A percentile compares a stretch with the other conserved stretches of the same genome.
These are phyloP conservation scores for Exophiala lecanii-corni DNA, from an alignment of 2,329 filamentous ascomycete species.

Conservation along the genomic window DNA sequence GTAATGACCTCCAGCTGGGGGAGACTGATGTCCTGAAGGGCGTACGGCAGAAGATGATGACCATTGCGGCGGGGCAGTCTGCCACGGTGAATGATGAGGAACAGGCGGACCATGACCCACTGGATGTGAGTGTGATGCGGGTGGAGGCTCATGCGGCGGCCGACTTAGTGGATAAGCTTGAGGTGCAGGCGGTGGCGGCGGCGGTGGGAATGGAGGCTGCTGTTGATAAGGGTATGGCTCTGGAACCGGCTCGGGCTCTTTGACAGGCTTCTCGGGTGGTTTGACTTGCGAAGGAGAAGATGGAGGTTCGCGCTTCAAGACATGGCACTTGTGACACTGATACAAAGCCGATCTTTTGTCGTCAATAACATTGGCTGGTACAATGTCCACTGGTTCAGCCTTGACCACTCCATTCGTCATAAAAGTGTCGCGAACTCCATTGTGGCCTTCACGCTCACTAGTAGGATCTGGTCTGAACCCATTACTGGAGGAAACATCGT, in stretches of 20 bases:
- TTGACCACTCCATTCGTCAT: slow-evolving; percentile 25
- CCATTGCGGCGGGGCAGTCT: slow-evolving; percentile 18
- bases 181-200: slow-evolving; percentile 41
- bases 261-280: slow-evolving; percentile 27
- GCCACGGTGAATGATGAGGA: slow-evolving; percentile 19
- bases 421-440: slow-evolving; percentile 10
- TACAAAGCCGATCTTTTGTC: slow-evolving; percentile 42
- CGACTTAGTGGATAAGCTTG: slow-evolving; percentile 27
- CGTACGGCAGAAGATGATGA: slow-evolving; percentile 39
- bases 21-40: slow-evolving; percentile 43
- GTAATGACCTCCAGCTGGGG: slow-evolving; percentile 29
- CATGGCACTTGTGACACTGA: slow-evolving; percentile 71
- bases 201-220: slow-evolving; percentile 31
- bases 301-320: slow-evolving; percentile 38
- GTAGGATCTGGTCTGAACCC: slow-evolving; percentile 6
- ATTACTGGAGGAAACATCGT: slow-evolving; percentile 9
- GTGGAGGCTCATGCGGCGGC: slow-evolving; percentile 9
- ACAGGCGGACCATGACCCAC: slow-evolving; percentile 9
- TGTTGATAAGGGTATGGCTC: slow-evolving; percentile 3
- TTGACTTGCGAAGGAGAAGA: slow-evolving; percentile 26
- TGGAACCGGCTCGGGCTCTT: slow-evolving; percentile 28
- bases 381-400: slow-evolving; percentile 26
- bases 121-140: slow-evolving; percentile 12
- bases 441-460: slow-evolving; percentile 1
- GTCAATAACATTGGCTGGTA: slow-evolving; percentile 27